Evolutionary conservation across 164 flowering plant species (phyloP).

Genomic region (Sedum album): DNA sequence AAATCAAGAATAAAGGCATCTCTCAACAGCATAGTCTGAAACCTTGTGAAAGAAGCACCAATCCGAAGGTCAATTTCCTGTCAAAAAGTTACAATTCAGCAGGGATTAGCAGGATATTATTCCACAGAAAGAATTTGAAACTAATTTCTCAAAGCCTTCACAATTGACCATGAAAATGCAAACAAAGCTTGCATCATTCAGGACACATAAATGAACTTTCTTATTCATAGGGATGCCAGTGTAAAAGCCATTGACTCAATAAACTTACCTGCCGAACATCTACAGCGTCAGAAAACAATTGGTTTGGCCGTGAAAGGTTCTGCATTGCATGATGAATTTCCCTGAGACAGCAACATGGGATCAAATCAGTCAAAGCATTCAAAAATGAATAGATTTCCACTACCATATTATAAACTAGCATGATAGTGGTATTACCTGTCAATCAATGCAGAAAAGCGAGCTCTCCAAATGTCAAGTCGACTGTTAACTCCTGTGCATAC

Average conservation of each 20-base stretch:
- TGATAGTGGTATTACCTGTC: constrained; percentile 42
- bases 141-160: background rate
- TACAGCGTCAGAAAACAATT: constrained; percentile 81
- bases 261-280: constrained; percentile 83
- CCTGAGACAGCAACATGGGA: constrained; percentile 26
- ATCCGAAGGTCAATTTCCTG: constrained; percentile 95
- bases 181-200: too few relatives aligned
- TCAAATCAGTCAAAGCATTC: background rate
- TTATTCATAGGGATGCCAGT: background rate
- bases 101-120: background rate
- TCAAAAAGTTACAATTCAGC: constrained; percentile 10
- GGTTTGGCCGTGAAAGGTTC: constrained; percentile 62
- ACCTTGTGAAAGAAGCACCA: constrained; percentile 98
- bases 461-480: constrained; percentile 54
- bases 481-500: constrained; percentile 59
- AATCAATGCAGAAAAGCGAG: constrained; percentile 84
- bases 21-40: constrained; percentile 85
- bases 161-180: background rate
- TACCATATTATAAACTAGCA: background rate
- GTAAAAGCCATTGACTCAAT: background rate
- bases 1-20: constrained; percentile 71
- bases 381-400: background rate
- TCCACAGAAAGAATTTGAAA: background rate
- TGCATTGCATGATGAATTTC: constrained; percentile 73
- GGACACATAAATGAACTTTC: background rate